Conservation (phyloP, 192 early-diverging fungal genomes). For the Rhizoclosmatium sp. region DNA sequence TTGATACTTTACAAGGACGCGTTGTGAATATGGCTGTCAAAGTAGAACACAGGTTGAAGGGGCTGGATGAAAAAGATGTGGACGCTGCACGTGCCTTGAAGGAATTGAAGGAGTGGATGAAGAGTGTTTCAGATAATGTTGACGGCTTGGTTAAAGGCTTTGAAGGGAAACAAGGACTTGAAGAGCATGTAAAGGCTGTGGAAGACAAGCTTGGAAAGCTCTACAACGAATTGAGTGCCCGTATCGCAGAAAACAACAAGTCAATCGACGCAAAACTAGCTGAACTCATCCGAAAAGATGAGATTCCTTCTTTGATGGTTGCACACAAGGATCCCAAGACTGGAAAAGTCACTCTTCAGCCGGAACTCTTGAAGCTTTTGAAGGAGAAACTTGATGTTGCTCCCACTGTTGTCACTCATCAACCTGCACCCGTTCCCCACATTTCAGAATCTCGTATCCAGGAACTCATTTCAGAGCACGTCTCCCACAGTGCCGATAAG, state of each 20-base stretch:
- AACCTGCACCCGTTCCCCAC: background rate
- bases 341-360: conserved; percentile 14
- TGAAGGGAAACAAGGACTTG: background rate
- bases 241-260: background rate
- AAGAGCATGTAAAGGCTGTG: conserved; percentile 1
- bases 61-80: background rate
- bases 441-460: conserved; percentile 8
- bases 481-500: no score
- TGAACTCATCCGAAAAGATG: conserved; percentile 6
- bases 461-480: conserved; percentile 10
- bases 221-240: background rate
- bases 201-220: background rate
- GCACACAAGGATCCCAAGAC: conserved; percentile 1
- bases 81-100: background rate
- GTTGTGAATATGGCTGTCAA: background rate
- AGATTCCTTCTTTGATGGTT: conserved; percentile 15
- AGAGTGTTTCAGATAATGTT: conserved; percentile 1
- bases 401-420: background rate
- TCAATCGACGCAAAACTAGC: background rate
- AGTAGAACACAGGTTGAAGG: background rate
- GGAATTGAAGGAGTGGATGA: background rate
- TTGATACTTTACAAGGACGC: background rate
- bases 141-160: background rate
- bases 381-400: conserved; percentile 12
- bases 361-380: conserved; percentile 11